These are phyloP conservation scores for Hymenoscyphus infarciens DNA, from an alignment of 2,329 filamentous ascomycete species.

Conservation along the genomic window DNA sequence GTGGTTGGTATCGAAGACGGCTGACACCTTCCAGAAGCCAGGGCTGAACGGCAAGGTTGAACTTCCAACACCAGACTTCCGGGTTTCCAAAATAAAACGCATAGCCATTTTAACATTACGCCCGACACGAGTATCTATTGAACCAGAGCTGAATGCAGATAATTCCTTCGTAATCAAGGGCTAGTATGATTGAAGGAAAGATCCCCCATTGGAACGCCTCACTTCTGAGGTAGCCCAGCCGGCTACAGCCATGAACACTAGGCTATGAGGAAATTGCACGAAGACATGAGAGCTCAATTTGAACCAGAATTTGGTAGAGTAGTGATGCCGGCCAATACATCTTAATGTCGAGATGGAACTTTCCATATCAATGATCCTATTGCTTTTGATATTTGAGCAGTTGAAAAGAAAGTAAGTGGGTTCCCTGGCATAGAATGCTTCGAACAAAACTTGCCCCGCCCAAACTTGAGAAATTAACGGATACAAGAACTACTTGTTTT, in stretches of 20 bases:
- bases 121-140: background rate
- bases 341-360: no score
- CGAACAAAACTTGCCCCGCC: no score
- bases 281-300: no score
- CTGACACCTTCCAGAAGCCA: conserved; percentile 2
- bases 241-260: background rate
- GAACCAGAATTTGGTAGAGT: no score
- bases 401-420: background rate
- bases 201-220: background rate
- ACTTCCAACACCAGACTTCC: background rate
- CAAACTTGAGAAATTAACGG: background rate
- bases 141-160: background rate
- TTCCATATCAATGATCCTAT: no score
- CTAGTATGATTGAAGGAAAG: background rate
- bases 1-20: background rate
- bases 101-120: background rate
- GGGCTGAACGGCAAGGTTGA: background rate
- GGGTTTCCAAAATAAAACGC: background rate
- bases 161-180: background rate
- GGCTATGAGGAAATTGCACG: background rate
- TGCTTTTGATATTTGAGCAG: no score
- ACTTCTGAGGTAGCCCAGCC: background rate
- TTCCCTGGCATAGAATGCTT: background rate
- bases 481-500: background rate
- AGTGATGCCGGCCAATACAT: no score